A percentile compares a stretch with the other conserved stretches of the same genome.
phyloP scores from a whole-genome alignment of 139 green algal species.

The Micractinium sp. region DNA sequence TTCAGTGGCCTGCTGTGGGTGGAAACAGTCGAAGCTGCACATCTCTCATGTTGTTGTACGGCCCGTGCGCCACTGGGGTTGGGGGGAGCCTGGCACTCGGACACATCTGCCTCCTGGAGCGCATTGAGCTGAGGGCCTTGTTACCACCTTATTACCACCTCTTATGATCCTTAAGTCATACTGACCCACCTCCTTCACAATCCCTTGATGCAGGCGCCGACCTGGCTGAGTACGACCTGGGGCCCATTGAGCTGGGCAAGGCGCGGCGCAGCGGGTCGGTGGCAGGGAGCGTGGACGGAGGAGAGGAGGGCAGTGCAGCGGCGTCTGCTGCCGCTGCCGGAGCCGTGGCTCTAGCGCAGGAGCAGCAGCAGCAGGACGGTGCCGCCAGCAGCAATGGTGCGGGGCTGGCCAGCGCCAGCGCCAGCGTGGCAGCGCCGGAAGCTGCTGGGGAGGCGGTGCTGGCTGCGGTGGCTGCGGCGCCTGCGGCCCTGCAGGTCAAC shows the following conservation, averaged over 20 bases:
- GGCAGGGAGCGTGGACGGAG: constrained; percentile 3
- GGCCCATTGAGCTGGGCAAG: constrained; percentile 60
- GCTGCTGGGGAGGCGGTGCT: background rate
- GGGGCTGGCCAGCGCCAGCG: background rate
- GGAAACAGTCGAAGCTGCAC: too few relatives aligned
- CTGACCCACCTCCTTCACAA: too few relatives aligned
- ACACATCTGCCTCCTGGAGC: too few relatives aligned
- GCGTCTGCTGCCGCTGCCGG: background rate
- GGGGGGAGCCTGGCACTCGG: too few relatives aligned
- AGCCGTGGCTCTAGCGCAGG: background rate
- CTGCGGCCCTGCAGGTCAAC: constrained; percentile 41
- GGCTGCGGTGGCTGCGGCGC: constrained; percentile 6
- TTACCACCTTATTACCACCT: too few relatives aligned
- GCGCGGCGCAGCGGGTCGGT: constrained; percentile 44
- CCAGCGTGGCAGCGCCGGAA: background rate
- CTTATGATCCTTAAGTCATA: too few relatives aligned
- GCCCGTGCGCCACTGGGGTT: too few relatives aligned
- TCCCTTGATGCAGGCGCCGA: constrained; percentile 31
- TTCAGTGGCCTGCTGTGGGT: too few relatives aligned
- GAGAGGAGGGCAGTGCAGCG: background rate
- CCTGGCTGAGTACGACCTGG: constrained; percentile 42
- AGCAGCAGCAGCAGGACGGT: constrained; percentile 16
- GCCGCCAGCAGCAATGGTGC: background rate
- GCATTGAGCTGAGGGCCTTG: too few relatives aligned
- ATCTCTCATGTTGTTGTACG: too few relatives aligned